phyloP scores from a whole-genome alignment of 1,284 basidiomycete genomes.

The Golubevia sp. region DNA sequence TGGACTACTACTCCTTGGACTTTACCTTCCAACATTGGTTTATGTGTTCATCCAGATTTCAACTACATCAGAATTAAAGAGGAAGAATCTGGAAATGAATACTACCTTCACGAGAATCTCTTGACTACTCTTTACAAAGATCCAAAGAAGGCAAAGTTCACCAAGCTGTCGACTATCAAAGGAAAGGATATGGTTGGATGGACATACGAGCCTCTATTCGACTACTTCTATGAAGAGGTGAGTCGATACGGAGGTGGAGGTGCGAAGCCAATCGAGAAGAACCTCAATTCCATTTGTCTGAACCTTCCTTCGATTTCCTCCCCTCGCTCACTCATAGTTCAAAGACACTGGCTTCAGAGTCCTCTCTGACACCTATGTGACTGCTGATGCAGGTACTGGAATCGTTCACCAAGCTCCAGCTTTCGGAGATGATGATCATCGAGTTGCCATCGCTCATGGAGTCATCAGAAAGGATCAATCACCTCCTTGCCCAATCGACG shows the following conservation, averaged over 20 bases:
- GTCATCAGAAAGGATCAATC: slow-evolving; percentile 43
- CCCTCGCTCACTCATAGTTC: slow-evolving; percentile 30
- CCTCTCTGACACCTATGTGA: slow-evolving; percentile 54
- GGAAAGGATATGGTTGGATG: slow-evolving; percentile 53
- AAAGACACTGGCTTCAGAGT: slow-evolving; percentile 53
- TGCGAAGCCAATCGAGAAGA: neutral
- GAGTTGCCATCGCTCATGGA: slow-evolving; percentile 53
- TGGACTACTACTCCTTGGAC: slow-evolving; percentile 62
- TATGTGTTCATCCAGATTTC: slow-evolving; percentile 58
- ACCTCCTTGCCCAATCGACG: slow-evolving; percentile 56
- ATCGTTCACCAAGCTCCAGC: slow-evolving; percentile 61
- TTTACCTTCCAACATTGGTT: slow-evolving; percentile 51
- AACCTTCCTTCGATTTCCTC: neutral
- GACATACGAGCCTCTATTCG: slow-evolving; percentile 53
- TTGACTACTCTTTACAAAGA: slow-evolving; percentile 59
- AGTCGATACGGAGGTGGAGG: neutral
- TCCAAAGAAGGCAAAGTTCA: slow-evolving; percentile 60
- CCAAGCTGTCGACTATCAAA: slow-evolving; percentile 39
- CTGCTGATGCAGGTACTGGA: slow-evolving; percentile 56
- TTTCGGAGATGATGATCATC: slow-evolving; percentile 61
- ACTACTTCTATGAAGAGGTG: slow-evolving; percentile 41
- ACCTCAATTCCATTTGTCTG: neutral
- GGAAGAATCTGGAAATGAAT: slow-evolving; percentile 52
- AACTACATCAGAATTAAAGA: slow-evolving; percentile 59
- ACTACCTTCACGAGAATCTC: slow-evolving; percentile 53